Evolutionary conservation across 371 early-diverging fungal genomes (phyloP).

Genomic region (Mortierella polycephala): DNA sequence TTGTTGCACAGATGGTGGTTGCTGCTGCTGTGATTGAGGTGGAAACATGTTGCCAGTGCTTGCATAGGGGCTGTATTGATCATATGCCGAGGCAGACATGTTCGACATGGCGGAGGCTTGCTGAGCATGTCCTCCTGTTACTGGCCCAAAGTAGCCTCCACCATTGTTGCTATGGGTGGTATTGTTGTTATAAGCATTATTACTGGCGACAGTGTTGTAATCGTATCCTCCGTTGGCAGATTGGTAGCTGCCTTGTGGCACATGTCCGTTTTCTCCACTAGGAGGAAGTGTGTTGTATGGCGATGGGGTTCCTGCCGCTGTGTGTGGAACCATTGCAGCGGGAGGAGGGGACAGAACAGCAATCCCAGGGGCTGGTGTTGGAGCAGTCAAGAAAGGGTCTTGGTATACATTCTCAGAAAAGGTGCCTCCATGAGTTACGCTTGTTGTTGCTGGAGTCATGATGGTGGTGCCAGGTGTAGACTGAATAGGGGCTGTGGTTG

Average conservation of each 20-base stretch:
- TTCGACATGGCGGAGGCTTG: constrained; percentile 28
- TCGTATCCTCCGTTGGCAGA: constrained; percentile 18
- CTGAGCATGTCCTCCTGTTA: constrained; percentile 29
- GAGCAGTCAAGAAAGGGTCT: constrained; percentile 23
- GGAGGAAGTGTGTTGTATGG: constrained; percentile 27
- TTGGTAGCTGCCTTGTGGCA: constrained; percentile 27
- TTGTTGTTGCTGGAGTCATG: constrained; percentile 8
- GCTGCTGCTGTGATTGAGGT: constrained; percentile 5
- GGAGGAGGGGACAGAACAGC: constrained; percentile 18
- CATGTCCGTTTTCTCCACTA: constrained; percentile 9
- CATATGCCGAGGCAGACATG: constrained; percentile 20
- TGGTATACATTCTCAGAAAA: constrained; percentile 42
- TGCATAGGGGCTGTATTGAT: constrained; percentile 19
- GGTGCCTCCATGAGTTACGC: not conserved
- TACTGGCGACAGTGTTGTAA: constrained; percentile 5
- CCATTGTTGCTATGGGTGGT: not conserved
- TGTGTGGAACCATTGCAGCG: constrained; percentile 8
- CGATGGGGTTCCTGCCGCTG: constrained; percentile 6
- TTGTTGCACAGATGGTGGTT: too few relatives aligned
- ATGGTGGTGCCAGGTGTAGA: constrained; percentile 5
- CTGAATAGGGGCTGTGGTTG: constrained; percentile 9
- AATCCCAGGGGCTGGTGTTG: not conserved
- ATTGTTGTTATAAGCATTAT: constrained; percentile 4
- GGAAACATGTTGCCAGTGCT: constrained; percentile 20
- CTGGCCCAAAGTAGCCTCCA: constrained; percentile 4